Evolutionary conservation across 1,139 yeast genomes (phyloP), one percentile per base, ranked within the genome.

Genomic region (Kodamaea ohmeri): DNA sequence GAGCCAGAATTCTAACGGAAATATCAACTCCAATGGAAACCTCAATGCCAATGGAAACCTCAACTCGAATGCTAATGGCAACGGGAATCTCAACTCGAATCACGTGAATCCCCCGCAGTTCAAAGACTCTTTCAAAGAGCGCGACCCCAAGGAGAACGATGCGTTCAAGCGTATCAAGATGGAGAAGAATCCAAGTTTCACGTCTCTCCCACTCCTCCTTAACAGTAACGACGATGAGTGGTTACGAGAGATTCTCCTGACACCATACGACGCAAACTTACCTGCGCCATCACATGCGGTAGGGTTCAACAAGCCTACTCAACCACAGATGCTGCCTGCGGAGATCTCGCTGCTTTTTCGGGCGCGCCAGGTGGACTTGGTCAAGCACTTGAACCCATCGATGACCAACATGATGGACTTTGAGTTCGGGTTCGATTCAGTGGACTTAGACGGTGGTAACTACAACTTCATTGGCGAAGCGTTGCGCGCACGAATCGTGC

Each of bases 211-310:
- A 8, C 29, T 38, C n/a, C 32, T 40, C 8, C 34, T 40, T 15
- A 36, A 27, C 22, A 35, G 36, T 11, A 47, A 50, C 38, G 60
- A 64, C 39, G 72, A 76, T 46, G 80, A 83, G 55, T 77, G 94
- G 95, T 53, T 87, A 37, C 70, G 77, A 43, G 83, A 80, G 60
- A 78, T 82, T 45, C 78, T 80, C 37, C 75, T 71, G 41, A 72
- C 85, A 17, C 80, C 92, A 27, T 70, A 77, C 54, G 81, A 77
- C 48, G 63, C 71, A 42, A 64, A 71, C 50, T 71, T 81, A 38
- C 76, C 76, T 1, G 44, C 51, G 1, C 65, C 71, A 2, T 62
- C 75, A 1, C 77, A 80, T 42, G 78, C 79, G 39, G 76, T 83
- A 35, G 89, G 89, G 0, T 78, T 78, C 50, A 35, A 25, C 6